These are phyloP conservation scores for Sorghum bicolor DNA, from an alignment of 176 grass and related monocot genomes.

Conservation along the genomic window DNA sequence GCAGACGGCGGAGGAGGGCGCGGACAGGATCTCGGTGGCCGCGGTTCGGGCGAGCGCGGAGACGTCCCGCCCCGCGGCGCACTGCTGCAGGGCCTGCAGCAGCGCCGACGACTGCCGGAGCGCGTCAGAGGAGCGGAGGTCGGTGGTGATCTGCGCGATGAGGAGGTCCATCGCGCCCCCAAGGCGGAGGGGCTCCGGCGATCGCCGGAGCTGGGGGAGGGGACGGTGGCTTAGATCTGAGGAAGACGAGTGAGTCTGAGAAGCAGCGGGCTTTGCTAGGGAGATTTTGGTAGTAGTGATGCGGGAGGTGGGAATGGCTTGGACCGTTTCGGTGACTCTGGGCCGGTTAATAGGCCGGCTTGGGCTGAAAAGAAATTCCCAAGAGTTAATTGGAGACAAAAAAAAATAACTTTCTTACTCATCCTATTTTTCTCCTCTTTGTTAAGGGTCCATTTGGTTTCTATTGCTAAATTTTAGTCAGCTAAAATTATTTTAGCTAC, in stretches of 20 bases:
- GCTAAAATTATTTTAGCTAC: too few relatives aligned
- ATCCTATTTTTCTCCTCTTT: too few relatives aligned
- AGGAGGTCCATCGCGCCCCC: conserved; percentile 74
- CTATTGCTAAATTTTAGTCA: too few relatives aligned
- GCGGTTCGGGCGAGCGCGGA: conserved; percentile 75
- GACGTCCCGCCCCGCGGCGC: conserved; percentile 80
- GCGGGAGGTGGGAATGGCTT: conserved; percentile 12
- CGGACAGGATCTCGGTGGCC: conserved; percentile 76
- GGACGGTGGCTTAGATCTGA: conserved; percentile 36
- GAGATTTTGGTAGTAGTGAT: not conserved
- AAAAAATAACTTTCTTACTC: too few relatives aligned
- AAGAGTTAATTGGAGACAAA: not conserved
- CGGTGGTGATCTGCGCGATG: conserved; percentile 77
- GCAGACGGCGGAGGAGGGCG: conserved; percentile 76
- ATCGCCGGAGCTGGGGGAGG: conserved; percentile 38
- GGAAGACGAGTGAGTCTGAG: conserved; percentile 2
- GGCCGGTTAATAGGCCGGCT: not conserved
- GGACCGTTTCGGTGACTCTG: not conserved
- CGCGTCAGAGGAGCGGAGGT: conserved; percentile 84
- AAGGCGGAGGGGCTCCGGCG: conserved; percentile 17
- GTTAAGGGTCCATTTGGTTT: too few relatives aligned
- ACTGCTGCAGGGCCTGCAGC: conserved; percentile 84
- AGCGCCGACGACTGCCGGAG: conserved; percentile 89
- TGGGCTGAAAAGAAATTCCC: not conserved
- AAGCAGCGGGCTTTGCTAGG: not conserved